Evolutionary conservation across 495 filamentous ascomycete species (phyloP).

Genomic region (Aspergillus sclerotioniger): DNA sequence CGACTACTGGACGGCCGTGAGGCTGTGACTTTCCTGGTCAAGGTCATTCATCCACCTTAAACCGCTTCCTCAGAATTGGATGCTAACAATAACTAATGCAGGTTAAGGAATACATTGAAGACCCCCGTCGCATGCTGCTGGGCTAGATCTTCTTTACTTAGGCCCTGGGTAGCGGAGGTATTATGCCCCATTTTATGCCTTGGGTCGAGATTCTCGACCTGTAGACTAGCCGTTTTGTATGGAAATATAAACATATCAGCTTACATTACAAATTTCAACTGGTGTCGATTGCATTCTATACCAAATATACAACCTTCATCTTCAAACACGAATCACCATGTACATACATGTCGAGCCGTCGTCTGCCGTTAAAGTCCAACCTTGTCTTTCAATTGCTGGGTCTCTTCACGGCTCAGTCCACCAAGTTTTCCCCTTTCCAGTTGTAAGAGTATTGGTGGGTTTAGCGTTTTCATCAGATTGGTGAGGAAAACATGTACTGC

Average conservation of each 20-base stretch:
- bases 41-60: constrained; percentile 46
- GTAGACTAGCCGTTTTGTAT: constrained; percentile 35
- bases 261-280: neutral
- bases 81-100: constrained; percentile 25
- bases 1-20: constrained; percentile 92
- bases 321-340: neutral
- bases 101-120: constrained; percentile 97
- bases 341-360: neutral
- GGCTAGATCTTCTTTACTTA: constrained; percentile 30
- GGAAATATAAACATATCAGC: constrained; percentile 16
- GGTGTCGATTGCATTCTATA: neutral
- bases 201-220: constrained; percentile 16
- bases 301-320: neutral
- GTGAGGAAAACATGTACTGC: constrained; percentile 30
- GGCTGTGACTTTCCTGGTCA: constrained; percentile 94
- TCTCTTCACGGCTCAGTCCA: constrained; percentile 36
- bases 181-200: constrained; percentile 9
- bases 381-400: constrained; percentile 28
- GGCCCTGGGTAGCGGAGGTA: neutral
- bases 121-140: constrained; percentile 88
- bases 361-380: constrained; percentile 21
- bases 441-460: constrained; percentile 43
- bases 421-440: constrained; percentile 43
- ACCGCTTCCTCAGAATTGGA: neutral
- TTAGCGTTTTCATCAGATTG: constrained; percentile 35